A percentile compares a stretch with the other conserved stretches of the same genome.
These are phyloP conservation scores for Podila epicladia DNA, from an alignment of 192 early-diverging fungal species.

Conservation along the genomic window DNA sequence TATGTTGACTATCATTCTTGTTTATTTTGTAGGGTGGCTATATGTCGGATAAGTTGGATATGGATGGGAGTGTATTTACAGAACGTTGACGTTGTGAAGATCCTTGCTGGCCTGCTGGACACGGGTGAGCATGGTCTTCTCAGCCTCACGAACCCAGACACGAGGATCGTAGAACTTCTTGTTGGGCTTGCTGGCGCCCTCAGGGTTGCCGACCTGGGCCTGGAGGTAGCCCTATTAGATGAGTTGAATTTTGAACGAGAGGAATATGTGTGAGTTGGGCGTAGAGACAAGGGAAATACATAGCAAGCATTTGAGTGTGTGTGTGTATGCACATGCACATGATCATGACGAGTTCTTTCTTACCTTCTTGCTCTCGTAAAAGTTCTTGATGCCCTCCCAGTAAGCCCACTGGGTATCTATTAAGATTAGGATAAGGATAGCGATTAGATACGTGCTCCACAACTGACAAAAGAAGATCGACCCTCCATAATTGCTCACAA, in stretches of 20 bases:
- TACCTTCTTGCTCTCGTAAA: slow-evolving; percentile 57
- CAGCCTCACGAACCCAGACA: slow-evolving; percentile 87
- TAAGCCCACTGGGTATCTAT: slow-evolving; percentile 93
- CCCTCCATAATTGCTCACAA: too few relatives aligned
- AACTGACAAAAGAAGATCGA: neutral
- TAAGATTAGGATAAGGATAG: neutral
- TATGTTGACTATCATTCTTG: too few relatives aligned
- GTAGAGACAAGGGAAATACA: neutral
- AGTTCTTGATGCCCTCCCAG: slow-evolving; percentile 82
- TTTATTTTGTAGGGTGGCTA: too few relatives aligned
- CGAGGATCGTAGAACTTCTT: slow-evolving; percentile 99
- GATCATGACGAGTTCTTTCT: neutral
- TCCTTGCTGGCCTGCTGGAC: slow-evolving; percentile 82
- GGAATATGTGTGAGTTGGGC: neutral
- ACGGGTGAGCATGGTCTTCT: slow-evolving; percentile 87
- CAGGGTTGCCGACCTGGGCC: slow-evolving; percentile 93
- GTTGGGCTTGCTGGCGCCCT: slow-evolving; percentile 94
- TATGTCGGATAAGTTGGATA: neutral
- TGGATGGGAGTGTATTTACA: slow-evolving; percentile 51
- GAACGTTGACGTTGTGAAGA: slow-evolving; percentile 73
- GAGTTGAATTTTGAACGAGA: neutral
- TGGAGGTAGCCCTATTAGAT: slow-evolving; percentile 86
- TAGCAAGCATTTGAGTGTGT: neutral
- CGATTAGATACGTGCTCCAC: neutral
- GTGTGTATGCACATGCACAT: neutral